Evolutionary conservation across 2,329 filamentous ascomycete genomes (phyloP).

Genomic region (Monosporascus sp.): DNA sequence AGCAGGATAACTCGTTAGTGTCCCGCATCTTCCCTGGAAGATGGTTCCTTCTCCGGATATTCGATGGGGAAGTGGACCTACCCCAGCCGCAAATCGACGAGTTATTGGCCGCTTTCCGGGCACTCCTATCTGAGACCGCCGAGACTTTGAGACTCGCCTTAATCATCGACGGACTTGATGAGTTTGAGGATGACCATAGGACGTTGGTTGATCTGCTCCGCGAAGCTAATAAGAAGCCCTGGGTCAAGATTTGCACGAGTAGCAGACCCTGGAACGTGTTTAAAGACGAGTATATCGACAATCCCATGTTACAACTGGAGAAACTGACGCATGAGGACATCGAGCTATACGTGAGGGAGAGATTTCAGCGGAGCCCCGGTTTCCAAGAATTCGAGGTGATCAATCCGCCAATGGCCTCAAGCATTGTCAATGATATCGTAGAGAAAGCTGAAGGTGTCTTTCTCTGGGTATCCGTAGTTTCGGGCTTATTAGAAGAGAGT

Average conservation of each 20-base stretch:
- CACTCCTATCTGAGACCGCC: not conserved
- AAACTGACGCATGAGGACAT: constrained; percentile 19
- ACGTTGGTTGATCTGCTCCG: constrained; percentile 8
- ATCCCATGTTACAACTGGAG: constrained; percentile 15
- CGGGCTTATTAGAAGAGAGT: not conserved
- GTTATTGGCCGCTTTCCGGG: constrained; percentile 4
- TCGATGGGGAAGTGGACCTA: not conserved
- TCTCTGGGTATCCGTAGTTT: constrained; percentile 14
- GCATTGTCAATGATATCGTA: constrained; percentile 6
- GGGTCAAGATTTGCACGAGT: constrained; percentile 18
- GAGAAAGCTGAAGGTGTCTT: constrained; percentile 14
- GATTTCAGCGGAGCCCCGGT: constrained; percentile 8
- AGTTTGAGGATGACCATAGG: constrained; percentile 6
- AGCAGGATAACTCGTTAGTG: constrained; percentile 2
- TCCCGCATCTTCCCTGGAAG: constrained; percentile 2
- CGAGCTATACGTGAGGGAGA: constrained; percentile 11
- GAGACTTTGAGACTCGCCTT: constrained; percentile 6
- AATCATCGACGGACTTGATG: constrained; percentile 13
- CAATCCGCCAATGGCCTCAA: not conserved
- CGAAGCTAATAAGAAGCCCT: not conserved
- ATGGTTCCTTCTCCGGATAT: constrained; percentile 7
- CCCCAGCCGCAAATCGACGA: constrained; percentile 6
- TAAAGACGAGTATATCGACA: constrained; percentile 10
- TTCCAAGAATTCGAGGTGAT: constrained; percentile 2
- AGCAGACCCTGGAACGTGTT: constrained; percentile 21